Evolutionary conservation across 441 rosid species (phyloP).

Genomic region (Codiaeum variegatum): DNA sequence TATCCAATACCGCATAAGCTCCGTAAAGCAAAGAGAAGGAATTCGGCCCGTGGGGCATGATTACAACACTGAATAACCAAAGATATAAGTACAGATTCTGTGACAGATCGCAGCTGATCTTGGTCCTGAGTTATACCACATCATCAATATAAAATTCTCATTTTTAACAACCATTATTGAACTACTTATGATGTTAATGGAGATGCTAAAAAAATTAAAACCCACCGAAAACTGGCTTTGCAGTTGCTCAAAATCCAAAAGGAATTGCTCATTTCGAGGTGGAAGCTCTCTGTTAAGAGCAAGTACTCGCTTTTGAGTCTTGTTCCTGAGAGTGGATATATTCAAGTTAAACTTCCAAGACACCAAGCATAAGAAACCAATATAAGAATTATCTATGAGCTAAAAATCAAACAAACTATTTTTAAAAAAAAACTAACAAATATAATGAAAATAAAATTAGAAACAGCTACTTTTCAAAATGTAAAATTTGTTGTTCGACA

Average conservation of each 20-base stretch:
- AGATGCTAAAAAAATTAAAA: conserved; percentile 11
- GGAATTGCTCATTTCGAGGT: conserved; percentile 84
- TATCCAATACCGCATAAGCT: conserved; percentile 67
- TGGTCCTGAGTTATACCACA: conserved; percentile 51
- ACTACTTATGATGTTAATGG: not conserved
- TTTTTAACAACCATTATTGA: not conserved
- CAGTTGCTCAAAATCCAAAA: conserved; percentile 77
- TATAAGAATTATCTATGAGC: not conserved
- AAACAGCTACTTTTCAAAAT: not conserved
- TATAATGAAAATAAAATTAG: not conserved
- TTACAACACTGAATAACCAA: conserved; percentile 70
- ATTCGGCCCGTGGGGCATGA: conserved; percentile 91
- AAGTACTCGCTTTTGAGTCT: conserved; percentile 74
- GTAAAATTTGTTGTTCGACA: too few species aligned
- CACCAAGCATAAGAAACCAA: not conserved
- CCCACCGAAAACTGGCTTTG: conserved; percentile 69
- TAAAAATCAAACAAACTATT: not conserved
- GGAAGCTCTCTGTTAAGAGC: conserved; percentile 83
- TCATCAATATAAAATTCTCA: not conserved
- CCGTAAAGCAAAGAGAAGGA: conserved; percentile 83
- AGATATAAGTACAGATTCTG: conserved; percentile 81
- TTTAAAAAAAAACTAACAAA: not conserved
- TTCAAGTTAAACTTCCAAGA: conserved; percentile 5
- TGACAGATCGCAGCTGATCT: conserved; percentile 73
- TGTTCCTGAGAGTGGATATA: conserved; percentile 48